Base-by-base conservation (phyloP, 768 basidiomycete species). In the Lentinula sp. region DNA sequence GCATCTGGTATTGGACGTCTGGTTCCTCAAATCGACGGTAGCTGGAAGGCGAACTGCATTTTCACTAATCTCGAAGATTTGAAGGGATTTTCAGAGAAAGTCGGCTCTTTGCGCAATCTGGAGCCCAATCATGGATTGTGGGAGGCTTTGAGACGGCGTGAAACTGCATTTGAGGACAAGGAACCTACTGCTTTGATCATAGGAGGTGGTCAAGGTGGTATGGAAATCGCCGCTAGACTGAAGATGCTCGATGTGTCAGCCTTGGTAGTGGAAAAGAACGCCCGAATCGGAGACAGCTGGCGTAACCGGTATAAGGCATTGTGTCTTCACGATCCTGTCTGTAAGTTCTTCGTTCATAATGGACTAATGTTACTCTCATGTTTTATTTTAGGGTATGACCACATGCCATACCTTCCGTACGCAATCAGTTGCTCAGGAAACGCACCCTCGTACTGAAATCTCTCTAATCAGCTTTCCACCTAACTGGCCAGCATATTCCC, bases 241-340 rank as follows among this genome's bases (percentile, higher is more conserved):
- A 84, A 84, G 62, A 72, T 71, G 35, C 69, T 86, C 23, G 83
- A 77, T 16, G 68, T 87, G 7, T 60, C 71, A 1, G 71, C 77
- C 7, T 69, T 87, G 8, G 69, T 87, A n/a, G 72, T 88, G 13
- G 88, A 89, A 63, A 76, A 74, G 65, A 79, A 82, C 58, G 57
- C 72, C 15, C 72, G 79, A 4, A 70, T 85, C 9, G 85, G 85
- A 1, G 83, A 85, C 64, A 80, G 77, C 66, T 86, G 84, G 85
- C 76, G 84, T 60, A 77, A 80, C 39, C 77, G 86, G 6, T 88
- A 87, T 66, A 80, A 83, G 49, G 74, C 81, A 0, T 69, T 87
- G 12, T 84, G 79, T 53, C 70, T 88, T 18, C 85, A 85, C 58
- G 81, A 80, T 64, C 72, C 78, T 3, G 73, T 81, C 39, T 82